Base-by-base conservation (phyloP, 345 rosid genomes). In the Pelargonium nanum region DNA sequence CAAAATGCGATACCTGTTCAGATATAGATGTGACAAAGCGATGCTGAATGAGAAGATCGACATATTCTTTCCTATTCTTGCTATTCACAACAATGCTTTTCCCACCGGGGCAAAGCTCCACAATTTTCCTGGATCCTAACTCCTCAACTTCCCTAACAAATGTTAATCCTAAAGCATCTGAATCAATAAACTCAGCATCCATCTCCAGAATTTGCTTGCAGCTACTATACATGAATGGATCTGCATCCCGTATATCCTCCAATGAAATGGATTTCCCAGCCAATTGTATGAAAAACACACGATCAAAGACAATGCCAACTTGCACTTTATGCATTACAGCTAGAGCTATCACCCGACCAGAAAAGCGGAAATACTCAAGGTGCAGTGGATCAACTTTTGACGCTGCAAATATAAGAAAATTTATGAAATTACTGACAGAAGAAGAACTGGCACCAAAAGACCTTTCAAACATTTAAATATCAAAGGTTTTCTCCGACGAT, bases 301-400 rank as follows among this genome's bases (percentile, higher is more conserved):
- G 97, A 70, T 93, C 97, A 67, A 93, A 71, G 60, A 85, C 84
- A 66, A 89, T 73, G 10, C 94, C 99, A 4, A 93, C 81, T 84
- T 93, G 97, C 53, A 89, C 86, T 77, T 82, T 87, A 72, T 89
- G 91, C 96, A 83, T 81, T 80, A 93, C 68, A 45, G 99, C 91
- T 65, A 93, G 77, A 1, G 88, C 97, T 69, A 87, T 85, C 58
- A 93, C 81, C 34, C 99, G 87, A 23, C 99, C 99, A 56, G 91
- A 79, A 55, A 93, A 93, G 63, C 65, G 70, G 72, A 87, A 93
- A 83, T 84, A 89, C 24, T 82, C 80, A 19, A 80, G 94, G 80
- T 87, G 92, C 88, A 83, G 48, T 16, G 96, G 91, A 68, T 93
- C 83, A 65, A 87, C 96, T 71, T 77, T 85, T 58, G 99, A 93